Evolutionary conservation across 2,329 filamentous ascomycete genomes (phyloP), one percentile per base, ranked within the genome.

Genomic region (Penicillium frequentans): DNA sequence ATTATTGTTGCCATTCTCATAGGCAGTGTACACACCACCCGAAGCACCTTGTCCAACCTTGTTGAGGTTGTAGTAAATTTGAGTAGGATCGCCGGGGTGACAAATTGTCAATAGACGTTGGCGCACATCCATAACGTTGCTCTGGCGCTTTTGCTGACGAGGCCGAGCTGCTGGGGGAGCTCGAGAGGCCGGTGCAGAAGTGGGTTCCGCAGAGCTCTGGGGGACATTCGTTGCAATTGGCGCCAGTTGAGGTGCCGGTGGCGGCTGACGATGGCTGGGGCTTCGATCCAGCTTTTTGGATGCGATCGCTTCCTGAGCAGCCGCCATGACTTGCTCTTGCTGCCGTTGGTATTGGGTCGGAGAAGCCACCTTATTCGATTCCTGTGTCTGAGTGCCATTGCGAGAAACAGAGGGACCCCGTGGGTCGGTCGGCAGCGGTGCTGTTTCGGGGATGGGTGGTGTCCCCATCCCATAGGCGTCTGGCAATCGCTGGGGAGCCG

Each of bases 31-130:
- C 1, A 99, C 95, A 60, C 95, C 95, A 65, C 95, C 95, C 9
- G 93, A 98, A 37, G 95, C 95, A 74, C 95, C 95, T 76, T 99
- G 95, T 0, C 95, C 95, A 72, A 99, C 98, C 79, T 98, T 98
- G 71, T 87, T 93, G 66, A 98, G 86, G 56, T 89, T 88, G 55
- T 88, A 86, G 77, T 96, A 99, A 62, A 93, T 88, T 54, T 90
- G 87, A 26, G 91, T 90, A 3, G 95, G 95, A 70, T 99, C 93
- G 48, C 90, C 91, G 52, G 91, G 87, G 23, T 88, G 93, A 74
- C 95, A 98, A 62, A 99, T 98, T 31, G 90, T 86, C 73, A 92
- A 91, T 52, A 99, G 82, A 19, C 90, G 87, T 21, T 86, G 85
- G 39, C 96, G 84, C 54, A 99, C 90, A 70, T 99, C 93, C 55